phyloP scores from a whole-genome alignment of 306 rosid species.

The Vigna hirtella region DNA sequence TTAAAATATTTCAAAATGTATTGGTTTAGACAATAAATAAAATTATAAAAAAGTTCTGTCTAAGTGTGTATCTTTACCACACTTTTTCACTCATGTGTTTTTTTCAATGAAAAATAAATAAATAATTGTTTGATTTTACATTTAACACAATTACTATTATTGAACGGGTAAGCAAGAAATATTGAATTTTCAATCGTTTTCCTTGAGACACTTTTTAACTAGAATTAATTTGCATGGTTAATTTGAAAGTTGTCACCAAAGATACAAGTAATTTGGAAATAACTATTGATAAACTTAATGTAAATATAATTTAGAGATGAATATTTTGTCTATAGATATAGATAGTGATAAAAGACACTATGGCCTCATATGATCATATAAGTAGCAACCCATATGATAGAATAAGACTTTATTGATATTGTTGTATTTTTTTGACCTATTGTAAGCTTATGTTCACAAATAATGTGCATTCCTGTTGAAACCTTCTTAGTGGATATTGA shows the following conservation, averaged over 20 bases:
- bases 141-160: too few species aligned
- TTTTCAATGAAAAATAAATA: too few species aligned
- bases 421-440: neutral
- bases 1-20: too few species aligned
- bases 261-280: neutral
- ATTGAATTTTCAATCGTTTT: too few species aligned
- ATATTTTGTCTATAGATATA: neutral
- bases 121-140: too few species aligned
- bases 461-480: conserved; percentile 1
- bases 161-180: too few species aligned
- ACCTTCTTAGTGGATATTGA: conserved; percentile 32
- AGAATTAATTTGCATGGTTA: too few species aligned
- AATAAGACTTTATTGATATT: neutral
- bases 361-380: neutral
- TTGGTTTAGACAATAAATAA: too few species aligned
- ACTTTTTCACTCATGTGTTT: neutral
- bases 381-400: too few species aligned
- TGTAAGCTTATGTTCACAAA: conserved; percentile 3
- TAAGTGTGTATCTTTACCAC: neutral
- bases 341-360: too few species aligned
- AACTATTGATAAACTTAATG: neutral
- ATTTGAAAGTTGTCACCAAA: neutral
- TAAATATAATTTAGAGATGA: neutral
- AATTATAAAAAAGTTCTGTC: neutral
- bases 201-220: neutral